These are phyloP conservation scores for Lolium multiflorum DNA, from an alignment of 176 grass and related monocot species.

Conservation along the genomic window DNA sequence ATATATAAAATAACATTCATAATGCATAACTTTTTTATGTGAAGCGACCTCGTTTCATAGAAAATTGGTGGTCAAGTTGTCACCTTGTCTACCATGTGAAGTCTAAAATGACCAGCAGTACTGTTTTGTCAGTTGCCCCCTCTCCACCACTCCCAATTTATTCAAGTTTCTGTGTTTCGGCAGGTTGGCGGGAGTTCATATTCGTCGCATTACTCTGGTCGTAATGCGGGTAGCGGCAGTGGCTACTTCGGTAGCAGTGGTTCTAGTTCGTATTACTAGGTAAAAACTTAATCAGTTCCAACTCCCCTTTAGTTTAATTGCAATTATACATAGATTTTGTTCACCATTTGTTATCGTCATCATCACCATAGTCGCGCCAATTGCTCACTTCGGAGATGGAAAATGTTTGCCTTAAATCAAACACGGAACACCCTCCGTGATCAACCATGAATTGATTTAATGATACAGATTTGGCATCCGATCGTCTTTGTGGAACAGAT, in stretches of 20 bases:
- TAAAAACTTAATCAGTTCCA: slow-evolving; percentile 38
- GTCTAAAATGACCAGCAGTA: not conserved
- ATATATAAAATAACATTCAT: slow-evolving; percentile 10
- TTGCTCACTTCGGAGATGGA: slow-evolving; percentile 33
- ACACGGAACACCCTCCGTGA: slow-evolving; percentile 47
- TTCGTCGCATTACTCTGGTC: slow-evolving; percentile 65
- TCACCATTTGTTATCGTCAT: not conserved
- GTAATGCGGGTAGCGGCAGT: slow-evolving; percentile 56
- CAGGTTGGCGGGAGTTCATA: slow-evolving; percentile 80
- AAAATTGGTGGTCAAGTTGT: not conserved
- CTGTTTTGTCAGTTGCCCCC: not conserved
- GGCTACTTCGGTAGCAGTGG: slow-evolving; percentile 66
- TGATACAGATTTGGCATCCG: slow-evolving; percentile 70
- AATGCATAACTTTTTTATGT: not conserved
- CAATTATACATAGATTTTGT: not conserved
- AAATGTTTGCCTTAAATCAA: slow-evolving; percentile 50
- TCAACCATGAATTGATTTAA: slow-evolving; percentile 78
- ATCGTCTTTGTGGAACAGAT: slow-evolving; percentile 62
- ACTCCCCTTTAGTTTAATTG: slow-evolving; percentile 13
- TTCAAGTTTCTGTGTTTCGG: slow-evolving; percentile 26
- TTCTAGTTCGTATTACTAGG: slow-evolving; percentile 87
- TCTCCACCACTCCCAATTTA: not conserved
- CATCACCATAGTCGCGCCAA: slow-evolving; percentile 10
- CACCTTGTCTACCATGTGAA: not conserved
- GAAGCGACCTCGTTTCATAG: not conserved